Evolutionary conservation across 2,329 filamentous ascomycete species (phyloP).

Genomic region (Coniella lustricola): DNA sequence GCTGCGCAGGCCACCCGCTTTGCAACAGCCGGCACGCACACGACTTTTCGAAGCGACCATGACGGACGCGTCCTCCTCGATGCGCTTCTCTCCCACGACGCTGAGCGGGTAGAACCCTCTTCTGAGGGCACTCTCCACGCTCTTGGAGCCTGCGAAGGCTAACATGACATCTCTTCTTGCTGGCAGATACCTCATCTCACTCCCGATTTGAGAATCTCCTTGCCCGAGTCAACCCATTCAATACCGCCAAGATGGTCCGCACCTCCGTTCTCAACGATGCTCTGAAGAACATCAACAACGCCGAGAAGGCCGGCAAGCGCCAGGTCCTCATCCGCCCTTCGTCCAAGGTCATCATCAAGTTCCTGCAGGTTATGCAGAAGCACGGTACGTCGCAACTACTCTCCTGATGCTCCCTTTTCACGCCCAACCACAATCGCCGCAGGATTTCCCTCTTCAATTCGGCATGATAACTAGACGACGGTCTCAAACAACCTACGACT

Average conservation of each 20-base stretch:
- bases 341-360: slow-evolving; percentile 99
- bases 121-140: slow-evolving; percentile 64
- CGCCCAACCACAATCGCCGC: slow-evolving; percentile 12
- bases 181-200: slow-evolving; percentile 60
- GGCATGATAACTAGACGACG: slow-evolving; percentile 99
- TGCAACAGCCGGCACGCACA: too few species aligned
- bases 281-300: slow-evolving; percentile 99
- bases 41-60: slow-evolving; percentile 13
- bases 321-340: slow-evolving; percentile 96
- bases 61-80: slow-evolving; percentile 30
- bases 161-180: slow-evolving; percentile 34
- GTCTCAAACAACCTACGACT: slow-evolving; percentile 74
- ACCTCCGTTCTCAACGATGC: slow-evolving; percentile 99
- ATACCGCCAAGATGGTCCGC: slow-evolving; percentile 82
- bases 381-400: slow-evolving; percentile 68
- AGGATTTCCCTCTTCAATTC: slow-evolving; percentile 41
- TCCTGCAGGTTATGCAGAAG: slow-evolving; percentile 98
- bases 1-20: slow-evolving; percentile 6
- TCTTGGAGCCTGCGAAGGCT: slow-evolving; percentile 55
- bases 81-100: slow-evolving; percentile 59
- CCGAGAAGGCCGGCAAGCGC: slow-evolving; percentile 99
- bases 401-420: not conserved
- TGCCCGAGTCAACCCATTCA: slow-evolving; percentile 35
- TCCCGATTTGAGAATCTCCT: slow-evolving; percentile 74
- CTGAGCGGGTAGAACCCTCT: slow-evolving; percentile 66